Evolutionary conservation across 306 rosid species (phyloP), one percentile per base, ranked within the genome.

Genomic region (Sindora glabra): DNA sequence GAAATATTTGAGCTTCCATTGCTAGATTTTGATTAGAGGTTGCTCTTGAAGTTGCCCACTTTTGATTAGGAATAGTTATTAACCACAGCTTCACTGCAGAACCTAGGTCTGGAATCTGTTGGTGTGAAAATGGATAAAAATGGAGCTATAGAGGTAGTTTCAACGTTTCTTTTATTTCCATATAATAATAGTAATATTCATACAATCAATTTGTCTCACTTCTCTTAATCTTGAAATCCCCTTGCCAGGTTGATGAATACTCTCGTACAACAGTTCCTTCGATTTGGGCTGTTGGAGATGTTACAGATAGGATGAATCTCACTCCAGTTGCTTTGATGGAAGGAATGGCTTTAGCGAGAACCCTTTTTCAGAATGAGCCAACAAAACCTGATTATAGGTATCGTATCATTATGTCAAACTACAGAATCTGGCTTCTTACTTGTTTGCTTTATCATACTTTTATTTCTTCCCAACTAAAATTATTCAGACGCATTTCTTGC

Each of bases 241-340:
- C 18, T 38, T 27, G 42, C 48, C 77, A 94, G 99, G 99, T 94
- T 30, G 85, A 89, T 84, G 97, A 86, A 60, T 94, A 84, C 83
- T 94, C 99, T 54, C 76, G 72, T 40, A 84, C 99, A 59, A 77
- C 95, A 6, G 94, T 94, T 74, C 87, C 97, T 75, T 94, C 99
- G 39, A 82, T 94, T 54, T 94, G 94, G 95, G 99, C 99, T 3
- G 81, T 94, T 48, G 99, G 99, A 72, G 99, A 94, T 80, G 99
- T 76, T 67, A 94, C 99, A 24, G 82, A 84, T 62, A 84, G 99
- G 71, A 23, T 94, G 48, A 94, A 94, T 76, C 95, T 94, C 62
- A 94, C 99, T 53, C 99, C 99, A 11, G 86, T 94, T 75, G 99
- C 99, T 81, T 80, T 94, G 81, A 94, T 94, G 99, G 99, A 89